These are phyloP conservation scores for Sesbania bispinosa DNA, from an alignment of 306 rosid genomes.

Conservation along the genomic window DNA sequence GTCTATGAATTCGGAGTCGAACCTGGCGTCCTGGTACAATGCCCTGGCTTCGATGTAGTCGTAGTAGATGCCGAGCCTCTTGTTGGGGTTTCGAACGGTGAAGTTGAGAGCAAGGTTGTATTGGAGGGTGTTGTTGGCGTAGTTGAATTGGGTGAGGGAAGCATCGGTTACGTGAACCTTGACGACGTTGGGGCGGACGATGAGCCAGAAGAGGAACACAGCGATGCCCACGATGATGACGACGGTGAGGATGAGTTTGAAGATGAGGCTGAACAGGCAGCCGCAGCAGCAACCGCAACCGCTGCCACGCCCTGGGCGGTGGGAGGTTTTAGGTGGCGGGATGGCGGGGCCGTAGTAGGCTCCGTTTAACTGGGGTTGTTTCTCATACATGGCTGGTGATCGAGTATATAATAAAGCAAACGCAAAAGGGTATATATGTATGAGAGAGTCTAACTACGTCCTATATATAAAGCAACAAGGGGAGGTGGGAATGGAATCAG, in stretches of 20 bases:
- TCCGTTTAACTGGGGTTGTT: no score
- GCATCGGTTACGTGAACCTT: constrained; percentile 37
- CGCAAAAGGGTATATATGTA: no score
- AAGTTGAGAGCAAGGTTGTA: constrained; percentile 34
- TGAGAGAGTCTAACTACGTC: no score
- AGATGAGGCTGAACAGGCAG: constrained; percentile 22
- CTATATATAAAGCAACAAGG: no score
- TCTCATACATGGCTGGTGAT: no score
- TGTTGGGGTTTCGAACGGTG: constrained; percentile 61
- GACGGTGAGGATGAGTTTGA: constrained; percentile 15
- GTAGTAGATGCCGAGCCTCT: constrained; percentile 53
- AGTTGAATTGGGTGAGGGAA: constrained; percentile 28
- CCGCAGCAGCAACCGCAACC: no score
- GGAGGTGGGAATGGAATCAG: no score
- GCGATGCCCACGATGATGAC: constrained; percentile 21
- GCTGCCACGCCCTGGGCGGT: constrained; percentile 46
- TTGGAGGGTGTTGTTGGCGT: constrained; percentile 7
- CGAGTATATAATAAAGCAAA: no score
- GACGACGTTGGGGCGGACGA: constrained; percentile 31
- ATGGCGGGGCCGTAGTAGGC: constrained; percentile 58
- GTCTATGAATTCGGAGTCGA: not conserved
- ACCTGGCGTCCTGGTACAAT: constrained; percentile 32
- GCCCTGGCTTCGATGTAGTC: constrained; percentile 53
- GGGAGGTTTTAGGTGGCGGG: constrained; percentile 43
- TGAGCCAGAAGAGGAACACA: constrained; percentile 30